A percentile compares a stretch with the other conserved stretches of the same genome.
Conservation (phyloP, 257 asterid species). For the Fraxinus excelsior region DNA sequence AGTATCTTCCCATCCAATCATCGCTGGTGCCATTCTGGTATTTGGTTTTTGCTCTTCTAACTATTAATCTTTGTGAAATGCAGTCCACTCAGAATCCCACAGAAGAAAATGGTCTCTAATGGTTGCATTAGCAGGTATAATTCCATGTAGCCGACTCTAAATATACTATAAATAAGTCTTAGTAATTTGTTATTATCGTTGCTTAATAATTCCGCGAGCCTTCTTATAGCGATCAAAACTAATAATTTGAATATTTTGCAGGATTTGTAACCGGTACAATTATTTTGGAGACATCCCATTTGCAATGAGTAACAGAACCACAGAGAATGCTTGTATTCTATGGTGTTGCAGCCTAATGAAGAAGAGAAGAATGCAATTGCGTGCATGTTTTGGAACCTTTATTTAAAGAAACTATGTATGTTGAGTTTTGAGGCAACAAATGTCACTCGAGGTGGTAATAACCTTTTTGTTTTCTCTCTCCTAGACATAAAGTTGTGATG, state of each 20-base stretch:
- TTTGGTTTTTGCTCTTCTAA: background rate
- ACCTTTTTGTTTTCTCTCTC: background rate
- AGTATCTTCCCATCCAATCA: background rate
- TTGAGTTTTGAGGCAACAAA: background rate
- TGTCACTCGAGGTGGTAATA: background rate
- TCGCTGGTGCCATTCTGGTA: background rate
- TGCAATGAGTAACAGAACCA: conserved; percentile 11
- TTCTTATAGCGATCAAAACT: background rate
- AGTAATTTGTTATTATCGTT: background rate
- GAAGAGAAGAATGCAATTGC: background rate
- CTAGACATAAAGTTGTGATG: too few species aligned
- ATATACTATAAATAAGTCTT: background rate
- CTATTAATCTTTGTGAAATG: conserved; percentile 5
- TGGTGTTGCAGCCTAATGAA: background rate
- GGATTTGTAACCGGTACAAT: conserved; percentile 29
- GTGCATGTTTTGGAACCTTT: background rate
- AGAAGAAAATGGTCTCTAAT: conserved; percentile 27
- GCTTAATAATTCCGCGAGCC: background rate
- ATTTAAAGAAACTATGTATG: background rate
- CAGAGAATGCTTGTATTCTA: background rate
- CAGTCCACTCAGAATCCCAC: conserved; percentile 33
- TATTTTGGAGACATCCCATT: conserved; percentile 28
- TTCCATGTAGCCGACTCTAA: background rate
- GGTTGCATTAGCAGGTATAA: conserved; percentile 36
- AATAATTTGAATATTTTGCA: conserved; percentile 16